Base-by-base conservation (phyloP, 441 rosid species). In the Viola pubescens region DNA sequence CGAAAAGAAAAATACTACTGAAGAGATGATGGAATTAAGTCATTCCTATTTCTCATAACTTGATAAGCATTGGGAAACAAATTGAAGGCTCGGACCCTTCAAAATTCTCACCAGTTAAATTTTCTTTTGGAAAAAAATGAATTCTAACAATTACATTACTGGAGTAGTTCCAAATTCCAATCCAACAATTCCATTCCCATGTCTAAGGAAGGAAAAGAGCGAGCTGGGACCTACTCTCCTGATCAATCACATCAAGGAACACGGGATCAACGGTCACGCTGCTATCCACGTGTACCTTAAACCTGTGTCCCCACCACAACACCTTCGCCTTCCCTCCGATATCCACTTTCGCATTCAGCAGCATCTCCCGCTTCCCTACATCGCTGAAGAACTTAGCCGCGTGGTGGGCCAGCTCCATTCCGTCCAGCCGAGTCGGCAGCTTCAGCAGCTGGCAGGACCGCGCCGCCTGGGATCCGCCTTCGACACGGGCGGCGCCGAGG, bases 201-300 rank as follows among this genome's bases (percentile, higher is more conserved):
- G 46, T 43, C 10, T 46, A 82, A 56, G 64, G 19, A 39, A 72
- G n/a, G 53, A 77, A 71, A 47, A 85, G 45, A 58, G 86, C 85
- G 59, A 91, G 52, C 9, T 76, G 56, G 44, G 96, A 83, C 64
- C 1, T 74, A 43, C 82, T 91, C 56, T 91, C 91, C 69, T 91
- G 98, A 65, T 79, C 84, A 60, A 91, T 79, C 8, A 91, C 75
- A 57, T 88, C 90, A 3, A 91, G 86, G 56, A 91, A 78, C 19
- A 88, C 45, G 8, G 98, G 98, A 76, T 91, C 96, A 46, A 88
- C 87, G 64, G 87, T 88, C 2, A 88, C 62, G 14, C 75, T 85
- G 50, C 95, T 84, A 6, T 86, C 91, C 82, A 88, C 87, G 78
- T 83, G 94, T 12, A 84, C 77, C 63, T 75, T 80, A 59, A 90